Conservation (phyloP, 2,329 filamentous ascomycete genomes). For the Catunica adiposa region DNA sequence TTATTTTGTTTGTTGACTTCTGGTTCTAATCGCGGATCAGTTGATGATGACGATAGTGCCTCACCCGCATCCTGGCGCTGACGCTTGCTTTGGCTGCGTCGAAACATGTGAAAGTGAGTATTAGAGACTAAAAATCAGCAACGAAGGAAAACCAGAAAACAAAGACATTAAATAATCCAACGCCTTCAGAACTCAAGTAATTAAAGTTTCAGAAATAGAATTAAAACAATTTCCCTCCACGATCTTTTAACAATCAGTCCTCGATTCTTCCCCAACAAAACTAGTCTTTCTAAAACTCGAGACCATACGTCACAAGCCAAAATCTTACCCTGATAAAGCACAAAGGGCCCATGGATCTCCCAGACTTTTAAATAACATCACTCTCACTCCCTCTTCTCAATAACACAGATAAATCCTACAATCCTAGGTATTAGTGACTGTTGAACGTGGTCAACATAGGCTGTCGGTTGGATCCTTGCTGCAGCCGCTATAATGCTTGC, state of each 20-base stretch:
- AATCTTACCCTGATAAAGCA: neutral
- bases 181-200: neutral
- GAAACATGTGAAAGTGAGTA: slow-evolving; percentile 2
- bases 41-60: slow-evolving; percentile 4
- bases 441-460: neutral
- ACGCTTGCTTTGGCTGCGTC: neutral
- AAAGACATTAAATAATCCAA: neutral
- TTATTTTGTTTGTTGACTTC: neutral
- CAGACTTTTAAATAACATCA: no score
- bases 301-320: slow-evolving; percentile 1
- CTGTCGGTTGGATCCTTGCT: neutral
- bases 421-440: no score
- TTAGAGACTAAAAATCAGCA: neutral
- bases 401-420: neutral
- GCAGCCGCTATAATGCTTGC: slow-evolving; percentile 3
- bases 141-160: neutral
- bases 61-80: neutral
- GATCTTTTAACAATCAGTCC: neutral
- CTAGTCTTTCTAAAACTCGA: neutral
- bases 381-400: neutral
- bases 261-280: neutral
- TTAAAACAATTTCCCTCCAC: no score
- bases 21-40: neutral
- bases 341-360: no score
- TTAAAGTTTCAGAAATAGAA: no score